Conservation (phyloP, 2,329 filamentous ascomycete species). For the Neonectria magnoliae region DNA sequence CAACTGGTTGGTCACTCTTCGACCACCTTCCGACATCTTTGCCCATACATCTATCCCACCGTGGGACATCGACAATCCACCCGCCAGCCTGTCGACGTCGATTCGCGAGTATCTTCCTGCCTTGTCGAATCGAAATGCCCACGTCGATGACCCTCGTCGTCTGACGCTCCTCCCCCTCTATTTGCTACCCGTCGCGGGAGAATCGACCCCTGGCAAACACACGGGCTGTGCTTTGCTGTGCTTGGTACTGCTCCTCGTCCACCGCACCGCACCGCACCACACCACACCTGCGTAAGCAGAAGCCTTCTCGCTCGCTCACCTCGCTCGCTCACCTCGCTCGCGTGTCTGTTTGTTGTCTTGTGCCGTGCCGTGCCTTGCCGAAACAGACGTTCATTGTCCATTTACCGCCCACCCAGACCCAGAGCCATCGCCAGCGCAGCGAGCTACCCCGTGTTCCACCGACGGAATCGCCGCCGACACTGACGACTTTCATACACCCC, state of each 20-base stretch:
- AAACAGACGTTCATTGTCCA: slow-evolving; percentile 1
- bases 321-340: neutral
- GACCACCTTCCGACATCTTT: neutral
- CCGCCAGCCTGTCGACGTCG: neutral
- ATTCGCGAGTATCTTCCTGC: neutral
- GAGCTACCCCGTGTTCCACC: slow-evolving; percentile 10
- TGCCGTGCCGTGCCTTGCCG: neutral
- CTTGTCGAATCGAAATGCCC: slow-evolving; percentile 37
- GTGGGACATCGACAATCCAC: neutral
- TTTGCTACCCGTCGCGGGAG: slow-evolving; percentile 35
- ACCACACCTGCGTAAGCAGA: slow-evolving; percentile 17
- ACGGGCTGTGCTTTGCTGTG: slow-evolving; percentile 18
- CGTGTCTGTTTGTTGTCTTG: neutral
- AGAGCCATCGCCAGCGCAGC: neutral
- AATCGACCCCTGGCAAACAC: slow-evolving; percentile 35
- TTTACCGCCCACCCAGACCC: slow-evolving; percentile 12
- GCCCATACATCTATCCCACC: neutral
- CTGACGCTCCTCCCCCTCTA: slow-evolving; percentile 38
- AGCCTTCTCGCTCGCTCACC: neutral
- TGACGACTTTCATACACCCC: slow-evolving; percentile 15
- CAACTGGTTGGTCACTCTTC: neutral
- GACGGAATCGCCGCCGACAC: slow-evolving; percentile 17
- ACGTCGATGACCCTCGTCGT: slow-evolving; percentile 40
- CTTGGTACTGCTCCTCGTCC: slow-evolving; percentile 21
- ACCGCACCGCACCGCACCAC: slow-evolving; percentile 10